Base-by-base conservation (phyloP, 2,329 filamentous ascomycete genomes). In the Xylariaceae sp. region DNA sequence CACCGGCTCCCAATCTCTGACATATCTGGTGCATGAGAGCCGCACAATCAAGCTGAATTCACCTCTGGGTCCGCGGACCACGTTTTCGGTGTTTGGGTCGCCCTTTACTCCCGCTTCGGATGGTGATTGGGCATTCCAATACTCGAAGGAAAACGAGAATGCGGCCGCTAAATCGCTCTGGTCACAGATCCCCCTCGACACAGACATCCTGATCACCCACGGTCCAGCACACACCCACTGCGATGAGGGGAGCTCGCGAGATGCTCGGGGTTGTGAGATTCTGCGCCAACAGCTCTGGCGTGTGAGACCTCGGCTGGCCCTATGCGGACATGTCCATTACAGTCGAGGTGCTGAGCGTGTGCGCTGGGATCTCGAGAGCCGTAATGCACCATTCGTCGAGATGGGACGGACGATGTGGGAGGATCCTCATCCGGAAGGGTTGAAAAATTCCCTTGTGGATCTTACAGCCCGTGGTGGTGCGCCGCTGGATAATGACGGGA, bases 241-340 rank as follows among this genome's bases (percentile, higher is more conserved):
- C 62, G 88, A 91, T 64, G 75, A 78, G 64, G 69, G 70, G 3
- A 70, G 69, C 10, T 70, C 70, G 23, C 69, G 74, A 9, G 71
- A 72, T 42, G 71, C 75, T 2, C 73, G 74, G 23, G 88, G 88
- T 1, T 92, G 88, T 67, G 79, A 83, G 64, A 78, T 76, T 11
- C 77, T 92, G 11, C 74, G 80, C 7, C 74, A 76, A 55, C 78
- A 80, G 0, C 74, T 91, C 23, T 83, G 81, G 78, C 75, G 80
- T 4, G 80, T 88, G 2, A 78, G 85, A 45, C 88, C 89, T 4
- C 76, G 77, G 56, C 74, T 92, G 53, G 82, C 83, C 17, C 77
- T 92, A 15, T 91, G 86, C 68, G 88, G 89, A 0, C 89, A 92
- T 71, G 82, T 90, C 35, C 88, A 92, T 70, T 82, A 85, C 62